Conservation (phyloP, 2,329 filamentous ascomycete genomes). For the Alternaria arborescens region DNA sequence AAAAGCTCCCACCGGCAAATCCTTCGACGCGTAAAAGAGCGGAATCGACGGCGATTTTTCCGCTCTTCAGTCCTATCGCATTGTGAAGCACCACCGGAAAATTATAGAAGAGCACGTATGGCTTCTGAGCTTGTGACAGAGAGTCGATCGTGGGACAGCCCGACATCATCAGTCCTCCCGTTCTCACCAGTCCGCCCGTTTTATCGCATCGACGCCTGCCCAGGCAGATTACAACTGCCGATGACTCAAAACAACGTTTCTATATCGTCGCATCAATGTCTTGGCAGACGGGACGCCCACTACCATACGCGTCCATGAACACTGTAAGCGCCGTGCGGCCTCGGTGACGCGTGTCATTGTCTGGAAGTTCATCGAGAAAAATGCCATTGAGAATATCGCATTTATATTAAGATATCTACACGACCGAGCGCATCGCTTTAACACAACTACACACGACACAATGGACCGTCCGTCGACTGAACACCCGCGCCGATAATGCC, state of each 20-base stretch:
- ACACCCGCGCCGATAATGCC: constrained; percentile 43
- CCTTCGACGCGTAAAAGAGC: constrained; percentile 10
- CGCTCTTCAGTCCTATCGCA: constrained; percentile 7
- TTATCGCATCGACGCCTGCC: not conserved
- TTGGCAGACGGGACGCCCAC: constrained; percentile 8
- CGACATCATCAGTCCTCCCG: not conserved
- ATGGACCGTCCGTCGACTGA: constrained; percentile 40
- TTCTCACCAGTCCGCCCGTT: not conserved
- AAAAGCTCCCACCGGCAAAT: constrained; percentile 12
- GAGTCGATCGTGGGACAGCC: not conserved
- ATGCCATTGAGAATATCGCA: constrained; percentile 1
- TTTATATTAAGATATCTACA: constrained; percentile 12
- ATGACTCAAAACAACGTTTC: constrained; percentile 3
- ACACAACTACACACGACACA: constrained; percentile 32
- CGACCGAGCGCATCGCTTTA: not conserved
- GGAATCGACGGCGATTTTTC: constrained; percentile 18
- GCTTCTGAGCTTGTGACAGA: not conserved
- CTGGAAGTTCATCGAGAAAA: not conserved
- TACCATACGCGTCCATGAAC: not conserved
- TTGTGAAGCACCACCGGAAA: constrained; percentile 4
- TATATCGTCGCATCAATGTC: constrained; percentile 5
- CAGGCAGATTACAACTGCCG: constrained; percentile 8
- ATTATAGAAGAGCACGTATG: not conserved
- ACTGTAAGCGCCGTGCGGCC: constrained; percentile 8
- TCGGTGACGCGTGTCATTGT: constrained; percentile 2